Conservation (phyloP, 495 filamentous ascomycete genomes). For the Annulohypoxylon nitens region DNA sequence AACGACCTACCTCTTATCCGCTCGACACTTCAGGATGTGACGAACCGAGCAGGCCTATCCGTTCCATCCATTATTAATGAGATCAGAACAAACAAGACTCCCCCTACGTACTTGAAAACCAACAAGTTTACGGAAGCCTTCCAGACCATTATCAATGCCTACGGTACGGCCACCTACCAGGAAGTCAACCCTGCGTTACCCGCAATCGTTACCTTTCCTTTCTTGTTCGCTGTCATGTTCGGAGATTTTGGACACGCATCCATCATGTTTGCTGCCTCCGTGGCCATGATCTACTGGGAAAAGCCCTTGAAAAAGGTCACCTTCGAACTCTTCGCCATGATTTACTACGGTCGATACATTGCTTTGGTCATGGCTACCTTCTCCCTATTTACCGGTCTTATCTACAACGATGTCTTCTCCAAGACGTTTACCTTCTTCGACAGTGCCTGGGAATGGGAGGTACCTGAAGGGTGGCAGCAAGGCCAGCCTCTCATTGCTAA, state of each 20-base stretch:
- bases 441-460: conserved; percentile 84
- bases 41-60: conserved; percentile 90
- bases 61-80: conserved; percentile 98
- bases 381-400: conserved; percentile 95
- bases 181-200: conserved; percentile 97
- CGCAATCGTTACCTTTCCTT: conserved; percentile 96
- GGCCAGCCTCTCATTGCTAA: conserved; percentile 71
- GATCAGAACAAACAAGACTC: conserved; percentile 94
- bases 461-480: conserved; percentile 74
- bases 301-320: conserved; percentile 89
- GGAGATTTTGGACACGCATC: conserved; percentile 93
- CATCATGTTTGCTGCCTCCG: conserved; percentile 83
- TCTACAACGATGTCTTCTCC: conserved; percentile 99
- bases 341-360: conserved; percentile 98
- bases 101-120: conserved; percentile 94
- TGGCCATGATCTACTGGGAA: conserved; percentile 96
- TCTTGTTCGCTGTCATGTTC: conserved; percentile 99
- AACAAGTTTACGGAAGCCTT: conserved; percentile 99
- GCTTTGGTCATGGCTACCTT: conserved; percentile 98
- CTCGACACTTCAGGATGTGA: conserved; percentile 96
- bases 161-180: conserved; percentile 95
- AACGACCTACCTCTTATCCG: conserved; percentile 92
- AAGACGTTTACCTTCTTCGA: conserved; percentile 87
- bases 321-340: conserved; percentile 96
- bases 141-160: conserved; percentile 99